A percentile compares a stretch with the other conserved stretches of the same genome.
Evolutionary conservation across 495 filamentous ascomycete species (phyloP).

Genomic region (Haplographium delicatum): DNA sequence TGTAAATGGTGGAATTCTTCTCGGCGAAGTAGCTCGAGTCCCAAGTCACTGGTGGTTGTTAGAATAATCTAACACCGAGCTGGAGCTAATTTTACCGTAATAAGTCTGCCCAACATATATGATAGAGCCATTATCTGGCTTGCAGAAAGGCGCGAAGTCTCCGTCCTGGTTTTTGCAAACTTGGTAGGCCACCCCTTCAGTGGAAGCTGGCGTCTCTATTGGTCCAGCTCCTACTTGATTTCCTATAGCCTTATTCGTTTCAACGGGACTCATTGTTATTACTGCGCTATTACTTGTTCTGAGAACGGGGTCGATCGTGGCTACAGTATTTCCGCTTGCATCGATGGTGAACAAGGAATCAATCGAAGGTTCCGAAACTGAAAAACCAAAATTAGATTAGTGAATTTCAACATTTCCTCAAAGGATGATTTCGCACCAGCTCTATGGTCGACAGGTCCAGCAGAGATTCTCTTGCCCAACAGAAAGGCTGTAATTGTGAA

Average conservation of each 20-base stretch:
- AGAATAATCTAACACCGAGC: neutral
- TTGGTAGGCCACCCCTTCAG: slow-evolving; percentile 15
- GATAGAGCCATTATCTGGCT: slow-evolving; percentile 13
- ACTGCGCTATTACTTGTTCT: slow-evolving; percentile 13
- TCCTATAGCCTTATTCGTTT: slow-evolving; percentile 10
- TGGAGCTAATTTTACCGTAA: slow-evolving; percentile 10
- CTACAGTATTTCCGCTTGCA: slow-evolving; percentile 9
- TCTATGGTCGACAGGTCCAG: slow-evolving; percentile 1
- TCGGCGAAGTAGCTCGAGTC: slow-evolving; percentile 10
- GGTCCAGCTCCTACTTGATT: slow-evolving; percentile 5
- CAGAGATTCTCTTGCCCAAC: slow-evolving; percentile 4
- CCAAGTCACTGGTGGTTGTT: slow-evolving; percentile 17
- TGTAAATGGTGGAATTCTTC: slow-evolving; percentile 9
- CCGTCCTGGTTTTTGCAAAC: slow-evolving; percentile 16
- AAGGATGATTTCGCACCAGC: neutral
- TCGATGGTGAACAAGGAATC: slow-evolving; percentile 21
- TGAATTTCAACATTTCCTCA: neutral
- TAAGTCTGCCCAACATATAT: slow-evolving; percentile 18
- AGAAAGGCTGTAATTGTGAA: slow-evolving; percentile 7
- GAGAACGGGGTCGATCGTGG: slow-evolving; percentile 16
- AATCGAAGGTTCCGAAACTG: slow-evolving; percentile 6
- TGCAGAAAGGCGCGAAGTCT: slow-evolving; percentile 18
- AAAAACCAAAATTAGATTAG: neutral
- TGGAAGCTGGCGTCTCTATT: slow-evolving; percentile 2
- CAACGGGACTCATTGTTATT: slow-evolving; percentile 14